A percentile compares a stretch with the other conserved stretches of the same genome.
phyloP scores from a whole-genome alignment of 2,329 filamentous ascomycete species.

The Leptographium procerum region DNA sequence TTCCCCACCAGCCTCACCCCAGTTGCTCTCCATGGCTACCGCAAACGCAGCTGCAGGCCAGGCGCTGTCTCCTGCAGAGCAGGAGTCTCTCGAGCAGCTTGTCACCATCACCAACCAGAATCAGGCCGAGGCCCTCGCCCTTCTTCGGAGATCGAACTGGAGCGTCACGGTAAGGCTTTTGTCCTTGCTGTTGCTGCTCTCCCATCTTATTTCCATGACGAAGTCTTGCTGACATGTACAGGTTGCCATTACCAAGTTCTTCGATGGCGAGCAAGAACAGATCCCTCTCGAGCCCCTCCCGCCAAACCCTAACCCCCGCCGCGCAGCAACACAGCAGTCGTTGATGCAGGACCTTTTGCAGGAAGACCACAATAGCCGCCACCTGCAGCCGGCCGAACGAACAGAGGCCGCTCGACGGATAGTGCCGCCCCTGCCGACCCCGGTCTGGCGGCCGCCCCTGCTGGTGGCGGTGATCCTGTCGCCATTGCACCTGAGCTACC shows the following conservation, averaged over 20 bases:
- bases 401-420: conserved; percentile 71
- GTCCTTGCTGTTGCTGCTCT: not conserved
- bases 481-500: conserved; percentile 70
- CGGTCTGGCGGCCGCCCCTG: conserved; percentile 57
- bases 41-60: not conserved
- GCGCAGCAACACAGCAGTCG: not conserved
- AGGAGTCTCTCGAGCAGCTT: conserved; percentile 77
- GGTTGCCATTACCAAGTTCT: conserved; percentile 96
- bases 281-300: conserved; percentile 44
- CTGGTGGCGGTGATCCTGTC: conserved; percentile 68
- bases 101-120: conserved; percentile 81
- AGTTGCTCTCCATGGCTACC: not conserved
- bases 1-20: too few relatives aligned
- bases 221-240: conserved; percentile 23
- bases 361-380: not conserved
- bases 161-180: conserved; percentile 63
- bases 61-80: conserved; percentile 68
- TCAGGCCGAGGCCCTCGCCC: conserved; percentile 58
- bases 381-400: conserved; percentile 15
- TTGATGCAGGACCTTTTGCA: not conserved
- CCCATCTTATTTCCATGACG: not conserved
- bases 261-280: conserved; percentile 85
- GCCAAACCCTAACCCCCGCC: conserved; percentile 12
- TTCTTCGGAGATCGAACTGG: conserved; percentile 85
- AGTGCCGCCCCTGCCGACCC: conserved; percentile 60